A percentile compares a stretch with the other conserved stretches of the same genome.
Evolutionary conservation across 1,139 yeast species (phyloP).

Genomic region (Yamadazyma spencermartinsiae): DNA sequence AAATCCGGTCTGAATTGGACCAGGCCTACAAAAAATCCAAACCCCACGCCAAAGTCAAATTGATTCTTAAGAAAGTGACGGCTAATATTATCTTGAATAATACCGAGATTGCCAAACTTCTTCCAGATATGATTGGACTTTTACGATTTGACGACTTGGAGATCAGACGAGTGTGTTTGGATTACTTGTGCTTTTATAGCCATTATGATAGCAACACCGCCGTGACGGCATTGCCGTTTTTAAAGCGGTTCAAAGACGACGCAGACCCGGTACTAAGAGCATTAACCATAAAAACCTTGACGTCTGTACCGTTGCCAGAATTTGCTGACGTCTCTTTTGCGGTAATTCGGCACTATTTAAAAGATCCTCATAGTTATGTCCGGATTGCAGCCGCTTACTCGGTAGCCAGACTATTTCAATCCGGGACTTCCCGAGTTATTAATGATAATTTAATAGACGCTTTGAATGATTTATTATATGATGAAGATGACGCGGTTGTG

Average conservation of each 20-base stretch:
- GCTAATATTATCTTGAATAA: conserved; percentile 87
- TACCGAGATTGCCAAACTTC: conserved; percentile 66
- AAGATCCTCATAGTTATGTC: conserved; percentile 59
- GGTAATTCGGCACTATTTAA: conserved; percentile 33
- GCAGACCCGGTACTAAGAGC: conserved; percentile 34
- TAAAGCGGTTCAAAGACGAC: conserved; percentile 51
- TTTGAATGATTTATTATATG: conserved; percentile 59
- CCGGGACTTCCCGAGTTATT: conserved; percentile 49
- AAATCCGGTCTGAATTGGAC: conserved; percentile 56
- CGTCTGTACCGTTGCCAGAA: conserved; percentile 57
- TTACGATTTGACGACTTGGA: conserved; percentile 69
- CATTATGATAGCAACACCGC: conserved; percentile 56
- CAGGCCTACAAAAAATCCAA: conserved; percentile 56
- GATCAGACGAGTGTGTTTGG: conserved; percentile 65
- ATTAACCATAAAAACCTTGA: conserved; percentile 64
- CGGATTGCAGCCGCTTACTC: conserved; percentile 71
- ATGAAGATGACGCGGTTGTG: conserved; percentile 62
- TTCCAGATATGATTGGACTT: conserved; percentile 65
- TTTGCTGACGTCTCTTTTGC: conserved; percentile 40
- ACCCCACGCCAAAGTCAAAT: conserved; percentile 49
- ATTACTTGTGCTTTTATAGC: conserved; percentile 62
- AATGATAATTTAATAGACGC: conserved; percentile 49
- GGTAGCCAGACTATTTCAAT: conserved; percentile 67
- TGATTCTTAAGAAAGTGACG: conserved; percentile 70
- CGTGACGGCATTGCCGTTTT: conserved; percentile 54